Conservation (phyloP, 2,329 filamentous ascomycete genomes). For the Penicillium fuscoglaucum region DNA sequence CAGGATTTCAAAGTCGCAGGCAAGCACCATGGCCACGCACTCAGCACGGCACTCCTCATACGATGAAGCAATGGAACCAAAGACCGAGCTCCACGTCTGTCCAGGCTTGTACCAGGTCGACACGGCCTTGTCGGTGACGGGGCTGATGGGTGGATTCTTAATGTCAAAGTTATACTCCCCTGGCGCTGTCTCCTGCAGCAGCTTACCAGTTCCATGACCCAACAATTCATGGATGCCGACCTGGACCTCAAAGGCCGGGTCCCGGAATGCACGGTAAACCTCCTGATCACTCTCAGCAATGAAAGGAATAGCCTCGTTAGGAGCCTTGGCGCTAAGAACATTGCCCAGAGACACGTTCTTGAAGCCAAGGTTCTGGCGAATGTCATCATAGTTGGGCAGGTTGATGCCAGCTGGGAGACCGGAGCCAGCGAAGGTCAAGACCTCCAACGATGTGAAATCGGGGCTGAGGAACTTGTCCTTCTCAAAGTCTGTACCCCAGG, state of each 20-base stretch:
- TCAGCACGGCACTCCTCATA: slow-evolving; percentile 97
- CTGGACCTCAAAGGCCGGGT: slow-evolving; percentile 89
- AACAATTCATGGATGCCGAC: slow-evolving; percentile 90
- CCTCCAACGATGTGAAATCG: slow-evolving; percentile 93
- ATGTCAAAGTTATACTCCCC: slow-evolving; percentile 88
- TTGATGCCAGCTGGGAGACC: slow-evolving; percentile 64
- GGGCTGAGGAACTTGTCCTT: slow-evolving; percentile 95
- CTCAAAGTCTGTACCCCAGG: slow-evolving; percentile 86
- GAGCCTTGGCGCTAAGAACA: slow-evolving; percentile 84
- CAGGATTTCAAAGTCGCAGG: slow-evolving; percentile 84
- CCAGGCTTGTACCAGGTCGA: slow-evolving; percentile 90
- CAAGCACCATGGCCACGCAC: slow-evolving; percentile 86
- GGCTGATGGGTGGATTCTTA: slow-evolving; percentile 76
- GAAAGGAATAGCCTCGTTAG: slow-evolving; percentile 90
- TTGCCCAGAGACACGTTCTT: slow-evolving; percentile 84
- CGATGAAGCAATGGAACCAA: slow-evolving; percentile 79
- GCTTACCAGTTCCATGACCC: slow-evolving; percentile 88
- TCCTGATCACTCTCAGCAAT: slow-evolving; percentile 75
- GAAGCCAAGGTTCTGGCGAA: slow-evolving; percentile 64
- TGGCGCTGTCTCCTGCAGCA: slow-evolving; percentile 82
- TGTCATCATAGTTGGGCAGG: slow-evolving; percentile 59
- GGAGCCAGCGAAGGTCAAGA: slow-evolving; percentile 73
- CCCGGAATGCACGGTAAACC: slow-evolving; percentile 78
- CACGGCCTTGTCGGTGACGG: slow-evolving; percentile 74
- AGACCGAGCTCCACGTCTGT: slow-evolving; percentile 92